Percentiles rank a stretch among this genome's conserved stretches.
phyloP scores from a whole-genome alignment of 768 basidiomycete species.

The Suillus discolor region DNA sequence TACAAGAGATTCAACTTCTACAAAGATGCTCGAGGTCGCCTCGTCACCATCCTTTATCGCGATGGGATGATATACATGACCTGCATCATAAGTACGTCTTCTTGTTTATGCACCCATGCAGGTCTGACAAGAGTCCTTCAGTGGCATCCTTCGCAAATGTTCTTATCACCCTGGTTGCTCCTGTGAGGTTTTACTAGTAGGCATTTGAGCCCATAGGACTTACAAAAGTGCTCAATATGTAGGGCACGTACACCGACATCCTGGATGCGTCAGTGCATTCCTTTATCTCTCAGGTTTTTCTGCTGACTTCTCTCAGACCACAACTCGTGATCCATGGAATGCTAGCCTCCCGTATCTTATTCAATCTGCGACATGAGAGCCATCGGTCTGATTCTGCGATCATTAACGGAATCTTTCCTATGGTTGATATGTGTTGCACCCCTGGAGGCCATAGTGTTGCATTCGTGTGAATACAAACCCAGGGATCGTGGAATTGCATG shows the following conservation, averaged over 20 bases:
- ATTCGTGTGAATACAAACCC: too few species aligned
- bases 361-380: conserved; percentile 1
- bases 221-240: background rate
- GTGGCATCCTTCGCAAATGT: background rate
- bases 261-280: background rate
- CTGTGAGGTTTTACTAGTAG: background rate
- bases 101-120: background rate
- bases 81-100: background rate
- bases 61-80: background rate
- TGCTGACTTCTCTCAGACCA: background rate
- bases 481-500: too few species aligned
- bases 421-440: background rate
- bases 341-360: conserved; percentile 10
- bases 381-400: too few species aligned
- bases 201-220: background rate
- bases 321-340: background rate
- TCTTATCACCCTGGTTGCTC: background rate
- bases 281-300: background rate
- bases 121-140: background rate
- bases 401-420: background rate
- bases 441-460: too few species aligned
- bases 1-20: background rate
- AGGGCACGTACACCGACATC: background rate
- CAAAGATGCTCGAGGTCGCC: background rate
- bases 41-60: background rate